phyloP scores from a whole-genome alignment of 768 basidiomycete genomes.

The Panellus pusillus region DNA sequence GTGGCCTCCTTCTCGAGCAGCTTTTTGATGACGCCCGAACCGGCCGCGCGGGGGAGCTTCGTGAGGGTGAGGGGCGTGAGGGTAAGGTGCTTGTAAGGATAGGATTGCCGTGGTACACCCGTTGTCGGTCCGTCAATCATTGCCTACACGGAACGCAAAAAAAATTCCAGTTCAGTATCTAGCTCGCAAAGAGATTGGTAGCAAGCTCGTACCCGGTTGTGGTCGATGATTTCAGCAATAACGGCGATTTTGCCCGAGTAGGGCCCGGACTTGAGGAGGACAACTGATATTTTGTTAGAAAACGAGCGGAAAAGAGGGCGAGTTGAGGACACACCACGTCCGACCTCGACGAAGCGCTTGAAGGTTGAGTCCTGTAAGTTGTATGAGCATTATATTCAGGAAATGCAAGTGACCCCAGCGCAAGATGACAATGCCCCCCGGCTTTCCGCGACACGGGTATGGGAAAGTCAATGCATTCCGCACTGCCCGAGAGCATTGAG shows the following conservation, averaged over 20 bases:
- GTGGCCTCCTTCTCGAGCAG: constrained; percentile 82
- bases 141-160: constrained; percentile 52
- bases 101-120: constrained; percentile 87
- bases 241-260: constrained; percentile 87
- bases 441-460: too few relatives aligned
- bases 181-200: background rate
- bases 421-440: too few relatives aligned
- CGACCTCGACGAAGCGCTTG: constrained; percentile 97
- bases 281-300: constrained; percentile 50
- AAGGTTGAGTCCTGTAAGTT: constrained; percentile 75
- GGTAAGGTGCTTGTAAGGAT: constrained; percentile 88
- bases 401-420: background rate
- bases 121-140: constrained; percentile 94
- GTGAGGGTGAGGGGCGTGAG: constrained; percentile 85
- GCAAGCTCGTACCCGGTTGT: constrained; percentile 88
- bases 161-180: background rate
- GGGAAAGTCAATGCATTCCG: background rate
- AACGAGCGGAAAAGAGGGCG: background rate
- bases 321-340: constrained; percentile 63
- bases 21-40: constrained; percentile 81
- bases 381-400: background rate
- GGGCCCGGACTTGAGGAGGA: constrained; percentile 91
- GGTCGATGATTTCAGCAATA: constrained; percentile 97
- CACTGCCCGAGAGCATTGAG: background rate
- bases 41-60: constrained; percentile 84